Percentiles rank a stretch among this genome's conserved stretches.
These are phyloP conservation scores for Neltuma alba DNA, from an alignment of 306 rosid genomes.

Conservation along the genomic window DNA sequence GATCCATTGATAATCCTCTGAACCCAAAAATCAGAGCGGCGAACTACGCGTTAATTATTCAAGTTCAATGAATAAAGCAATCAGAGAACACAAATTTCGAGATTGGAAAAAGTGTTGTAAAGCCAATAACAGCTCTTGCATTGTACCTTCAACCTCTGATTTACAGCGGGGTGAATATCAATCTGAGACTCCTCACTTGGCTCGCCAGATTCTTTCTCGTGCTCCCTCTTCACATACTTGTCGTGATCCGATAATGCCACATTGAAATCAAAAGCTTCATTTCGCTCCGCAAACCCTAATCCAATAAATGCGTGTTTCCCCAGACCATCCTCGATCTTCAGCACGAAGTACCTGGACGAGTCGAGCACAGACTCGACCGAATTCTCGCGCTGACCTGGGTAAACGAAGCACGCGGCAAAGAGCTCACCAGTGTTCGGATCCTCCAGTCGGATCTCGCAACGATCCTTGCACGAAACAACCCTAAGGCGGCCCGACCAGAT, in stretches of 20 bases:
- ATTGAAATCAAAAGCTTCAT: slow-evolving; percentile 96
- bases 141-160: slow-evolving; percentile 84
- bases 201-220: slow-evolving; percentile 70
- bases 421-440: slow-evolving; percentile 90
- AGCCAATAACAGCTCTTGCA: neutral
- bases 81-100: neutral
- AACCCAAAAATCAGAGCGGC: neutral
- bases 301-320: slow-evolving; percentile 98
- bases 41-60: neutral
- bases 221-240: slow-evolving; percentile 78
- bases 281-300: too few species aligned
- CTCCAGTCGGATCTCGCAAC: slow-evolving; percentile 98
- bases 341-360: slow-evolving; percentile 92
- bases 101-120: neutral
- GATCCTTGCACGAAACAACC: too few species aligned
- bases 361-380: slow-evolving; percentile 91
- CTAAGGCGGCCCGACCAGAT: too few species aligned
- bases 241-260: slow-evolving; percentile 97
- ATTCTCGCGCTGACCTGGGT: slow-evolving; percentile 81
- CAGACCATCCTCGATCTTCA: slow-evolving; percentile 91
- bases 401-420: slow-evolving; percentile 89
- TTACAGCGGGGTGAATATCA: slow-evolving; percentile 90
- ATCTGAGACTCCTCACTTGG: slow-evolving; percentile 63
- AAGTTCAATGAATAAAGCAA: slow-evolving; percentile 4
- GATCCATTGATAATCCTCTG: neutral